These are phyloP conservation scores for Podila horticola DNA, from an alignment of 192 early-diverging fungal species.

Conservation along the genomic window DNA sequence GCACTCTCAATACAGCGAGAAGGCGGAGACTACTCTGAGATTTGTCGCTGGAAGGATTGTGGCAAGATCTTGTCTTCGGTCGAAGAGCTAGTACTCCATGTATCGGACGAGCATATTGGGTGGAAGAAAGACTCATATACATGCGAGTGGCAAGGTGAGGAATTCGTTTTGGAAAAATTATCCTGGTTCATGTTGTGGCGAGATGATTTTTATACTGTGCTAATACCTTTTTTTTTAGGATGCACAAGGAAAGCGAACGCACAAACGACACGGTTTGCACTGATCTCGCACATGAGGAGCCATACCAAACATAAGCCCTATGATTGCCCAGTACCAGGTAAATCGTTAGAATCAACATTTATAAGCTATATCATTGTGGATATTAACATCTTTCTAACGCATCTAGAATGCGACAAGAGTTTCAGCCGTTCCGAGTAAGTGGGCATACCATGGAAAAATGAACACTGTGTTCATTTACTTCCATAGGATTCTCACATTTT, in stretches of 20 bases:
- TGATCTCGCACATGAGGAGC: conserved; percentile 68
- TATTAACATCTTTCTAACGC: not conserved
- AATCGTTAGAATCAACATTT: not conserved
- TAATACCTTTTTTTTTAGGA: conserved; percentile 2
- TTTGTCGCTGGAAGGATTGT: conserved; percentile 61
- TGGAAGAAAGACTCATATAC: conserved; percentile 65
- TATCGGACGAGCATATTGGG: conserved; percentile 68
- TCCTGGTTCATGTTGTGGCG: not conserved
- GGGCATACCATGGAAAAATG: not conserved
- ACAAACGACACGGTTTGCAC: conserved; percentile 64
- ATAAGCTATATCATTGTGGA: not conserved
- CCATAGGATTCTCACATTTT: not conserved
- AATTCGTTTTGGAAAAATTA: too few species aligned
- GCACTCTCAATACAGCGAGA: conserved; percentile 31
- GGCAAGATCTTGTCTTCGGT: conserved; percentile 39
- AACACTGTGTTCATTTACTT: too few species aligned
- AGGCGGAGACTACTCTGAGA: conserved; percentile 20
- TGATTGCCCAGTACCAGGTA: conserved; percentile 58
- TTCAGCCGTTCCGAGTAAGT: conserved; percentile 51
- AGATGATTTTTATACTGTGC: not conserved
- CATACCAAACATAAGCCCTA: conserved; percentile 71
- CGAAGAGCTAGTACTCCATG: conserved; percentile 47
- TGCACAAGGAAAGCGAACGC: conserved; percentile 60
- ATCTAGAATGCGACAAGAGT: conserved; percentile 49
- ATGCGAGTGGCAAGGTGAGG: conserved; percentile 63